Percentiles rank a stretch among this genome's conserved stretches.
These are phyloP conservation scores for Saturnispora bothae DNA, from an alignment of 805 yeast species.

Conservation along the genomic window DNA sequence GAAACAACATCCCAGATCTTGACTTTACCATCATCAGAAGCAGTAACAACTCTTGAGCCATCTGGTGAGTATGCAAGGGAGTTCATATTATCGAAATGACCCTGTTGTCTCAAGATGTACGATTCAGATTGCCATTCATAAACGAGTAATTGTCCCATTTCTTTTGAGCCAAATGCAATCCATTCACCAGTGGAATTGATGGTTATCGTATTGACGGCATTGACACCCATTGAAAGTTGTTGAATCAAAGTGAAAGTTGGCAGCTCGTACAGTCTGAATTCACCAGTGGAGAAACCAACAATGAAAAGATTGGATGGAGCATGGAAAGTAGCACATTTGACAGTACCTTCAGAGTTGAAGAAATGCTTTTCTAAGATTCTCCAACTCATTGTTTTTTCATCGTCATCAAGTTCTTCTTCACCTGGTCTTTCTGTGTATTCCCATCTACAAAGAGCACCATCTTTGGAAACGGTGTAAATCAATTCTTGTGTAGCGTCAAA, in stretches of 20 bases:
- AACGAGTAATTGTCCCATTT: constrained; percentile 85
- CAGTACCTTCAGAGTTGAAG: constrained; percentile 60
- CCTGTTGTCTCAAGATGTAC: constrained; percentile 89
- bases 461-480: constrained; percentile 85
- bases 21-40: constrained; percentile 92
- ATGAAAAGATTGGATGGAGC: constrained; percentile 59
- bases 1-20: constrained; percentile 92
- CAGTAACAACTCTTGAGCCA: constrained; percentile 86
- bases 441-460: constrained; percentile 92
- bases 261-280: constrained; percentile 81
- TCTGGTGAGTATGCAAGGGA: constrained; percentile 85
- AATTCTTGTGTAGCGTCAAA: constrained; percentile 82
- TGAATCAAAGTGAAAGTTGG: constrained; percentile 75
- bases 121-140: constrained; percentile 99
- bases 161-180: constrained; percentile 90
- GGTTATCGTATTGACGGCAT: constrained; percentile 71
- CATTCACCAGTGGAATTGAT: constrained; percentile 87
- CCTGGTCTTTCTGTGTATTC: constrained; percentile 57
- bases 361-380: constrained; percentile 68
- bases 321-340: constrained; percentile 80
- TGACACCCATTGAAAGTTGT: constrained; percentile 84
- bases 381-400: constrained; percentile 54
- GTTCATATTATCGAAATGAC: constrained; percentile 88
- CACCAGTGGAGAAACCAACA: constrained; percentile 84
- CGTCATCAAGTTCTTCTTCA: constrained; percentile 36